A percentile compares a stretch with the other conserved stretches of the same genome.
phyloP scores from a whole-genome alignment of 1,284 basidiomycete species.

The Vanrija sp. region DNA sequence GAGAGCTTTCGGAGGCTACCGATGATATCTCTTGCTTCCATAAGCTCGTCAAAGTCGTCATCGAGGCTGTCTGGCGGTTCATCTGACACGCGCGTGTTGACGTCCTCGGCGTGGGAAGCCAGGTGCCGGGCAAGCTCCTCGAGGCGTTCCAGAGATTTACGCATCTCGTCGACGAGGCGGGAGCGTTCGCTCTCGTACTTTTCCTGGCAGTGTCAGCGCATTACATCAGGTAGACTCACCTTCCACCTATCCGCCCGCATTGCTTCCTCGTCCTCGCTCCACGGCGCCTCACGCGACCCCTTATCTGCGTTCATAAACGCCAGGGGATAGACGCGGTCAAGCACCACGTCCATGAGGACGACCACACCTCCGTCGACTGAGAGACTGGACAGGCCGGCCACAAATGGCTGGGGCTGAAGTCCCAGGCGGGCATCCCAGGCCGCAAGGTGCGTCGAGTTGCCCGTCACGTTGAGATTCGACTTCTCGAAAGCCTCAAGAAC shows the following conservation, averaged over 20 bases:
- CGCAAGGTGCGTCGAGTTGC: constrained; percentile 80
- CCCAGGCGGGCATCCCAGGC: constrained; percentile 86
- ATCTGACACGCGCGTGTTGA: constrained; percentile 1
- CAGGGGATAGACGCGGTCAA: constrained; percentile 59
- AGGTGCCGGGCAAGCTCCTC: constrained; percentile 29
- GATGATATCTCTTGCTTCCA: constrained; percentile 35
- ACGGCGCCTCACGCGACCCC: constrained; percentile 58
- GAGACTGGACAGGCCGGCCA: constrained; percentile 74
- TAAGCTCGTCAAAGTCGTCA: constrained; percentile 37
- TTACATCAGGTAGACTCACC: constrained; percentile 51
- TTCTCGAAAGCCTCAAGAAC: constrained; percentile 72
- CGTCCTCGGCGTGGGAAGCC: constrained; percentile 20
- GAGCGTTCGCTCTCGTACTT: constrained; percentile 33
- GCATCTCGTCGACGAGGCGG: constrained; percentile 33
- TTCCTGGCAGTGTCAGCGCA: constrained; percentile 23
- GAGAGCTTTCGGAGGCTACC: constrained; percentile 51
- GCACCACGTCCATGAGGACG: constrained; percentile 68
- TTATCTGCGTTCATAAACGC: constrained; percentile 55
- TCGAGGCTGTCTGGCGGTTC: constrained; percentile 22
- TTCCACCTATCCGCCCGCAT: constrained; percentile 63
- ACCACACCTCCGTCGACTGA: constrained; percentile 77
- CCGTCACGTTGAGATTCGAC: constrained; percentile 65
- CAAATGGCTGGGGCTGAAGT: constrained; percentile 58
- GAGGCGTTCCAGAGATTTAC: constrained; percentile 26
- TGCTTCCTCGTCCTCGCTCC: constrained; percentile 67